Evolutionary conservation across 495 filamentous ascomycete genomes (phyloP), one percentile per base, ranked within the genome.

Genomic region (Oleoguttula mirabilis): DNA sequence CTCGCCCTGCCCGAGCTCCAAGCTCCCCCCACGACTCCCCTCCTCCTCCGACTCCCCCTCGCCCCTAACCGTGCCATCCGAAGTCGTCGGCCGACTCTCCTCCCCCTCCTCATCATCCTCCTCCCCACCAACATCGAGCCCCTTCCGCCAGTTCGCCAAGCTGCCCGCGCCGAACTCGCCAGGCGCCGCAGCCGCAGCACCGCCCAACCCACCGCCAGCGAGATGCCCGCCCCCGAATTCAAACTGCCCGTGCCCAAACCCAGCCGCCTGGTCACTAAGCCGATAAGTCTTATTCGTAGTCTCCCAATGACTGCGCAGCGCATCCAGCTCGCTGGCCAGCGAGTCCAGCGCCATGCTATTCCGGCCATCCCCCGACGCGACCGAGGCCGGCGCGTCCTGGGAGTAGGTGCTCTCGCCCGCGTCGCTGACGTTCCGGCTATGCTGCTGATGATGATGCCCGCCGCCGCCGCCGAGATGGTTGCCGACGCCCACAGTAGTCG

Each of bases 251-350:
- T 17, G 22, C 32, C 3, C 16, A 14, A 2, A 10, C 12, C 21
- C 72, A 67, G 47, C 94, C 88, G 47, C 88, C 11, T 75, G 67
- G 51, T 77, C 88, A 59, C 82, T 88, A 32, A 93, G 66, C 12
- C 88, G 79, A 57, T 95, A 94, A 49, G 81, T 88, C 61, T 88
- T 88, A 63, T 88, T 94, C 30, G 86, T 94, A 33, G 80, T 80
- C 61, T 96, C 88, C 88, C 92, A 96, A 46, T 94, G 90, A 23
- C 66, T 79, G 23, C 88, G 78, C 28, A 96, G 70, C 14, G 80
- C 73, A 43, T 98, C 90, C 3, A 99, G 74, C 61, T 99, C 90
- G 39, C 75, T 80, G 16, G 92, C 88, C 3, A 99, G 72, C 32
- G 79, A 86, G 57, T 96, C 90, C 7, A 99, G 69, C 14, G 90